Percentiles rank a stretch among this genome's conserved stretches.
Evolutionary conservation across 116 monocot species (phyloP).

Genomic region (Iris pallida): DNA sequence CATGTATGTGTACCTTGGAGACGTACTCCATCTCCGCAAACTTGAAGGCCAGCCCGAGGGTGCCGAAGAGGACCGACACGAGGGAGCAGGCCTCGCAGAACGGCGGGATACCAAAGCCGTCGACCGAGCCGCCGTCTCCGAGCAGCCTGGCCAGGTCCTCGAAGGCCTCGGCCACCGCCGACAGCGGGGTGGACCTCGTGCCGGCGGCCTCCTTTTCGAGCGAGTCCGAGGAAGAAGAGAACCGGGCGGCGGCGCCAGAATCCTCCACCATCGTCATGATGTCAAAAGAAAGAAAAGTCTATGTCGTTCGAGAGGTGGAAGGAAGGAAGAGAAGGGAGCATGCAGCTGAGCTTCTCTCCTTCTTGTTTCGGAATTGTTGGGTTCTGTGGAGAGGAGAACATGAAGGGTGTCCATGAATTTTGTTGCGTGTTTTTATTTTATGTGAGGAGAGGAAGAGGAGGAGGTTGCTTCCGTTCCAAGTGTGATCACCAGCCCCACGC

Average conservation of each 20-base stretch:
- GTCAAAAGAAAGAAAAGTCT: too few species aligned
- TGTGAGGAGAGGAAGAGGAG: too few species aligned
- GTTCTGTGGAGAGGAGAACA: too few species aligned
- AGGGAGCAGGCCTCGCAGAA: conserved; percentile 64
- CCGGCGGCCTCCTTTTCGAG: conserved; percentile 16
- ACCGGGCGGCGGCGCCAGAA: conserved; percentile 1
- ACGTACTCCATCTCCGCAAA: conserved; percentile 84
- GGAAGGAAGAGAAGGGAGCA: too few species aligned
- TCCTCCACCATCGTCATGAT: conserved; percentile 19
- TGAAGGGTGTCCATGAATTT: too few species aligned
- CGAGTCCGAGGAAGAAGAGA: conserved; percentile 10
- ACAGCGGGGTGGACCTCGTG: conserved; percentile 28
- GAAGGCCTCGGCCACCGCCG: conserved; percentile 59
- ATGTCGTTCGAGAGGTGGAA: too few species aligned
- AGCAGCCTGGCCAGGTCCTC: conserved; percentile 40
- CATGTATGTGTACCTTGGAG: conserved; percentile 49
- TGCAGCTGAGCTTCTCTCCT: too few species aligned
- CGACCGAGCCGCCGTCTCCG: neutral
- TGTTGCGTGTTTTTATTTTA: too few species aligned
- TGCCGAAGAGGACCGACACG: conserved; percentile 65
- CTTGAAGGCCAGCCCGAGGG: conserved; percentile 79
- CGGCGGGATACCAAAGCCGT: conserved; percentile 33
- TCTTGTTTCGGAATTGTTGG: too few species aligned
- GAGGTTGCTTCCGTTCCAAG: too few species aligned
- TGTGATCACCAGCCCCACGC: too few species aligned